A percentile compares a stretch with the other conserved stretches of the same genome.
Evolutionary conservation across 257 asterid genomes (phyloP).

Genomic region (Petrea volubilis): DNA sequence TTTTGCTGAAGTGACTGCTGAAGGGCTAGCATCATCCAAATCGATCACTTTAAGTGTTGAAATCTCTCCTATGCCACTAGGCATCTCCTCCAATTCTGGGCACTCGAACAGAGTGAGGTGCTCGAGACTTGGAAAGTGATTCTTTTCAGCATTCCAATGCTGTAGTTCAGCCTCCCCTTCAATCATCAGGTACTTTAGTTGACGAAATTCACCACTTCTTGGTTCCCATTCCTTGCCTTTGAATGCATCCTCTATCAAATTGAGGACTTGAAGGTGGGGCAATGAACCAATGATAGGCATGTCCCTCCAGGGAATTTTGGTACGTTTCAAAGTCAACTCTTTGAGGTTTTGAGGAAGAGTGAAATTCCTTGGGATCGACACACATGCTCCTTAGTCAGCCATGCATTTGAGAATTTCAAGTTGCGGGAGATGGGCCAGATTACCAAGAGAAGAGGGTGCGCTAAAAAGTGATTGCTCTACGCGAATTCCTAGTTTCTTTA

Average conservation of each 20-base stretch:
- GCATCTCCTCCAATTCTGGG: neutral
- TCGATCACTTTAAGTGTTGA: neutral
- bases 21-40: neutral
- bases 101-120: neutral
- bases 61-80: neutral
- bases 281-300: neutral
- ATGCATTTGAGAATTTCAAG: neutral
- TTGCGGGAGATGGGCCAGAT: neutral
- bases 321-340: neutral
- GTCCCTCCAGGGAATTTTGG: neutral
- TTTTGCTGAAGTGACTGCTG: neutral
- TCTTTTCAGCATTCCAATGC: neutral
- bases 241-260: neutral
- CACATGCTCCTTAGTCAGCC: too few species aligned
- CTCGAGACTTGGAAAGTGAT: neutral
- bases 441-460: neutral
- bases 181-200: conserved; percentile 1
- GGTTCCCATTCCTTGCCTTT: neutral
- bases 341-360: neutral
- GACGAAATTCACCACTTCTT: neutral
- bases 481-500: neutral
- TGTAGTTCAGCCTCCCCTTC: neutral
- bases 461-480: too few species aligned
- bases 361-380: neutral
- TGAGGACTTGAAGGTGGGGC: neutral